A percentile compares a stretch with the other conserved stretches of the same genome.
Evolutionary conservation across 805 yeast genomes (phyloP).

Genomic region (Suhomyces xylopsoci): DNA sequence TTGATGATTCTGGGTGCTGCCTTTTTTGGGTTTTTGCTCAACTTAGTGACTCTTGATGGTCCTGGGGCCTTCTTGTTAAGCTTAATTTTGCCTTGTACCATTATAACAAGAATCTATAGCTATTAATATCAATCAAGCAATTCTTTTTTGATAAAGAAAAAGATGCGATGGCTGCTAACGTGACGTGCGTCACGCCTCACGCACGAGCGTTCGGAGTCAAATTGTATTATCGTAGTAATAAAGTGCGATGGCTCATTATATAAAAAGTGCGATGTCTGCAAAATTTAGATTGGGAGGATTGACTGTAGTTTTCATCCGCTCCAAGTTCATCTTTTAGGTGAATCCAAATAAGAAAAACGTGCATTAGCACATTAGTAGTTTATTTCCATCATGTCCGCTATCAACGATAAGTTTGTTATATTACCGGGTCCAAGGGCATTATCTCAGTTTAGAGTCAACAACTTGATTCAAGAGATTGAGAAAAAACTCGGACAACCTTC

Average conservation of each 20-base stretch:
- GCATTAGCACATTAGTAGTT: neutral
- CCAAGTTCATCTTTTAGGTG: neutral
- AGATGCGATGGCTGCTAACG: neutral
- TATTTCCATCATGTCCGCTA: slow-evolving; percentile 10
- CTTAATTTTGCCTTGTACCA: slow-evolving; percentile 77
- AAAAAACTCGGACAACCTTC: slow-evolving; percentile 58
- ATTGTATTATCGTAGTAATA: neutral
- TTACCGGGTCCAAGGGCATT: slow-evolving; percentile 89
- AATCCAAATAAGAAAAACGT: neutral
- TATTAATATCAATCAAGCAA: neutral
- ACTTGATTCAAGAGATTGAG: slow-evolving; percentile 69
- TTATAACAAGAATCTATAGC: slow-evolving; percentile 17
- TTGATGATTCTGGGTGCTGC: slow-evolving; percentile 70
- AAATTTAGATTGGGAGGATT: neutral
- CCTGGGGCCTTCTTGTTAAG: slow-evolving; percentile 32
- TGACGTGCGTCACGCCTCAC: neutral
- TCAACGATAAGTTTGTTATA: slow-evolving; percentile 26
- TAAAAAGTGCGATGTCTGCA: neutral
- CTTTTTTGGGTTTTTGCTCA: slow-evolving; percentile 61
- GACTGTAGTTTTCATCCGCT: neutral
- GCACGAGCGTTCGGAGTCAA: slow-evolving; percentile 1
- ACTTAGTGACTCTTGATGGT: slow-evolving; percentile 58
- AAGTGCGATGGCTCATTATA: slow-evolving; percentile 1
- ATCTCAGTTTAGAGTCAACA: slow-evolving; percentile 80
- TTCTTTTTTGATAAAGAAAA: neutral